Evolutionary conservation across 75 land plant genomes (phyloP), one percentile per base, ranked within the genome.

Genomic region (Pseudotsuga menziesii): DNA sequence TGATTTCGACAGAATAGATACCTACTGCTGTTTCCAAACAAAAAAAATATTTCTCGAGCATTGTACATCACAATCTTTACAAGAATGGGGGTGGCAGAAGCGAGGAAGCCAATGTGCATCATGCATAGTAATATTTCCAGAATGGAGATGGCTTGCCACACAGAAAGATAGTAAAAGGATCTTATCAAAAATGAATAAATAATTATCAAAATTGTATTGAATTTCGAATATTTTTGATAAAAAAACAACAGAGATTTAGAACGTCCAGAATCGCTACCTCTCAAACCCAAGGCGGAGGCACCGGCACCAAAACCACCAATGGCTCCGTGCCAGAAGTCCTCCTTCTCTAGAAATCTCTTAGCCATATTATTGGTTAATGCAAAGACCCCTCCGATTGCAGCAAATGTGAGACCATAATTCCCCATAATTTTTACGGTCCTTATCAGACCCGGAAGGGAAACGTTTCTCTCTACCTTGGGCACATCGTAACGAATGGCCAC

Each of bases 301-400:
- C 97, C 97, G 73, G 97, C 92, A 78, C 82, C 92, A 82, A 93
- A 90, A 56, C 95, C 95, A 69, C 95, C 97, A 58, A 90, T 85
- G 64, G 91, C 91, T 16, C 95, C 85, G 81, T 94, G 92, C 52
- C 89, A 75, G 67, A 86, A 84, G 79, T 94, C 97, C 70, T 89
- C 87, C 85, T 94, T 94, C 78, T 81, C 85, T 79, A 95, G 86
- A 69, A 88, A 77, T 48, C 86, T 56, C 58, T 86, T 81, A 36
- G 89, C 71, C 23, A 83, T 41, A 75, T 94, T 89, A 78, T 94
- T 95, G 54, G 89, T 87, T 25, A 94, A 89, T 56, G 91, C 86
- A 41, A 90, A 94, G 52, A 90, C 70, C n/a, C 97, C 97, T 15
- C 94, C 93, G 59, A 94, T 83, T 3, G 97, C 97, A 54, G 88